These are phyloP conservation scores for Pelargonium exstipulatum DNA, from an alignment of 441 rosid genomes.

Conservation along the genomic window DNA sequence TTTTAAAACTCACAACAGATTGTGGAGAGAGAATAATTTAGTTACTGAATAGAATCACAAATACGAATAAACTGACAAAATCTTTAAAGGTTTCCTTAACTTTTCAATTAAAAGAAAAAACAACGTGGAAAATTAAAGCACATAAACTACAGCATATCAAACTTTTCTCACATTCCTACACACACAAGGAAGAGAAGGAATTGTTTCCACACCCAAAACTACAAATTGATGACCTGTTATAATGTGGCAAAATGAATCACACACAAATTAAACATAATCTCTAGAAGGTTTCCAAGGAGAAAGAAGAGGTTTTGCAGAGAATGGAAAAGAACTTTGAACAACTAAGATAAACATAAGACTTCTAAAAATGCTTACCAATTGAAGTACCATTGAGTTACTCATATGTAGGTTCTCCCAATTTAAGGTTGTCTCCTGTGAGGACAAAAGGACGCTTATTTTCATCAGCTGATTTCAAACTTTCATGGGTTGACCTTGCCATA, in stretches of 20 bases:
- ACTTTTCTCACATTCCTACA: no score
- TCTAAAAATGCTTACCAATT: conserved; percentile 56
- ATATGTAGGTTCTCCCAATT: conserved; percentile 91
- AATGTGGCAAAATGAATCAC: not conserved
- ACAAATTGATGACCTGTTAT: not conserved
- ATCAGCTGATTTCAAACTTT: conserved; percentile 76
- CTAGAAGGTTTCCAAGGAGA: no score
- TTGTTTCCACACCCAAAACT: no score
- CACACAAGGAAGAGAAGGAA: no score
- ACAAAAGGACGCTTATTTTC: conserved; percentile 83
- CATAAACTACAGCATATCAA: no score
- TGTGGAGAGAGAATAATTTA: not conserved
- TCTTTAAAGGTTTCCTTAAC: no score
- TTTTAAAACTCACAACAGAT: not conserved
- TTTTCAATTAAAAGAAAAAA: no score
- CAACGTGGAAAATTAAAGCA: no score
- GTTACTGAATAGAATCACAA: no score
- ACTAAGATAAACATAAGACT: not conserved
- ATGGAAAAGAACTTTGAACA: not conserved
- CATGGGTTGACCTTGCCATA: conserved; percentile 89
- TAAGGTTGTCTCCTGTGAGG: conserved; percentile 85
- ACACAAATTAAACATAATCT: not conserved
- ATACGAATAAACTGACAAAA: no score
- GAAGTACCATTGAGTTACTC: conserved; percentile 90
- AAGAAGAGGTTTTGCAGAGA: no score